Evolutionary conservation across 139 green algal genomes (phyloP), one percentile per base, ranked within the genome.

Genomic region (Micractinium conductrix): DNA sequence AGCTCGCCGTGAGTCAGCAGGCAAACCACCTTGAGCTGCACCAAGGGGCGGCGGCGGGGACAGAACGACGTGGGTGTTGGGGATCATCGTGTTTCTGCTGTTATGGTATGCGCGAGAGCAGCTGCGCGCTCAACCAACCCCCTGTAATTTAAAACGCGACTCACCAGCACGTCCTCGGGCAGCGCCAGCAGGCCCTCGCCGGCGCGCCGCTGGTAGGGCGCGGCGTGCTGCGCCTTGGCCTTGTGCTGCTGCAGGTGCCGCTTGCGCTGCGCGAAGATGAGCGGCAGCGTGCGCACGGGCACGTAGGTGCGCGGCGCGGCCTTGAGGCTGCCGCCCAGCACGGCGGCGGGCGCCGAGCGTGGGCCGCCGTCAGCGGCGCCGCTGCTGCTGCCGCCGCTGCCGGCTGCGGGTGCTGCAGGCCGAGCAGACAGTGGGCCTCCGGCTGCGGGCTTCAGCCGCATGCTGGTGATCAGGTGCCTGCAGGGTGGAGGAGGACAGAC

Each of bases 1-100:
- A 92, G 83, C n/a, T 92, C 89, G 24, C 90, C 72, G 50, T 92
- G 89, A 4, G 58, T 33, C n/a, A 92, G 80, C 30, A 80, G 83
- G 84, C 88, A 92, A 30, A 92, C 48, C 62, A 92, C 86, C 62
- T 91, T 91, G 45, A 91, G 72, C 87, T 88, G 84, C 58, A 75
- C 16, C 45, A n/a, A 24, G 42, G 0, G 9, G 19, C 8, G 10
- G 76, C 2, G 71, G 30, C 14, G 26, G 8, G 21, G 2, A 9
- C 19, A 16, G n/a, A n/a, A n/a, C n/a, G n/a, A n/a, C n/a, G n/a
- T 33, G 69, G 9, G 65, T 4, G 37, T 50, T n/a, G 38, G 10
- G n/a, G 42, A 71, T 4, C 17, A 67, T 16, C 58, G 9, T 67
- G 58, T 16, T 21, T 33, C 17, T 67, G 58, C 14, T 33, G 58